These are phyloP conservation scores for Toxoplasma gondii DNA, from an alignment of 169 alveolate species.

Conservation along the genomic window DNA sequence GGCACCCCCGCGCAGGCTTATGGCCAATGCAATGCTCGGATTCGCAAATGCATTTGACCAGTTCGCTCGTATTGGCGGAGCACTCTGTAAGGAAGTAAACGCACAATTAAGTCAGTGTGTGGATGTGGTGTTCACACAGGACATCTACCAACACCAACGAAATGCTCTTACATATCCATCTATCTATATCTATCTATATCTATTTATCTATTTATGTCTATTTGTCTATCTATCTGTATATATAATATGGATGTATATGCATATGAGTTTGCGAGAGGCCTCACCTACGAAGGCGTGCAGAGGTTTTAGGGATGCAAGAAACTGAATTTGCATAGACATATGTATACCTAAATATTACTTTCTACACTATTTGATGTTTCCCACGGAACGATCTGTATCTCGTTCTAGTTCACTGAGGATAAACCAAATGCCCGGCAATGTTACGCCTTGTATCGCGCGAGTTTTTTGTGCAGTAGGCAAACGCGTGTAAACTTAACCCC, in stretches of 20 bases:
- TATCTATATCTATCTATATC: neutral
- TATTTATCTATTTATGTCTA: neutral
- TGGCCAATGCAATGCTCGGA: constrained; percentile 1
- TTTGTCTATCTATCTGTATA: neutral
- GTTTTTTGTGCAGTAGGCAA: no score
- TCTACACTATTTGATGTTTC: no score
- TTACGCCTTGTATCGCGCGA: no score
- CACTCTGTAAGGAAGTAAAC: constrained; percentile 6
- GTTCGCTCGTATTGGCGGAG: constrained; percentile 35
- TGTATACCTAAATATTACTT: neutral
- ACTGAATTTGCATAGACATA: neutral
- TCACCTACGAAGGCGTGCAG: no score
- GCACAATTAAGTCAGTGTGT: neutral
- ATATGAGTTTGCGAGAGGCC: no score
- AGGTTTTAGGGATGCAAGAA: no score
- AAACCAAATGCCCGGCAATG: no score
- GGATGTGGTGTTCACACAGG: neutral
- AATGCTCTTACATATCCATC: neutral
- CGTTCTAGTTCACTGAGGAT: no score
- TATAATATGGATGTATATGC: neutral
- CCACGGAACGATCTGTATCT: no score
- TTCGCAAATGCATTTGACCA: constrained; percentile 27
- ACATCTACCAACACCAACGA: neutral
- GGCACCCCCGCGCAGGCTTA: neutral
- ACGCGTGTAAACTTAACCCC: no score